Evolutionary conservation across 2,329 filamentous ascomycete species (phyloP), one percentile per base, ranked within the genome.

Genomic region (Amauroascus niger): DNA sequence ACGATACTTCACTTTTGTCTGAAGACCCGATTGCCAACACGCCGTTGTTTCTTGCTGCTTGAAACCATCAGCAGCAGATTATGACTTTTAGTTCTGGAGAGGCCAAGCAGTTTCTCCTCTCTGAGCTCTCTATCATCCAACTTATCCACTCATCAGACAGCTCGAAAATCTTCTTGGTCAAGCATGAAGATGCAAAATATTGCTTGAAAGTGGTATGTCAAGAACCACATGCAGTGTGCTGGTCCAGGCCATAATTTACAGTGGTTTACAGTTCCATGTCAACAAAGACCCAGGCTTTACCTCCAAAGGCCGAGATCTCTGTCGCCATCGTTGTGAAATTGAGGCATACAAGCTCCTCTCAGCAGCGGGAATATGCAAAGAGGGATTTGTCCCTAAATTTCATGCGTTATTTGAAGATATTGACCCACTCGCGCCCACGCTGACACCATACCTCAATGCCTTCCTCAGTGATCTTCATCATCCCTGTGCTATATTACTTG

Each of bases 141-240:
- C 22, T 49, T 49, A 49, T 54, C 37, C 52, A 54, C 46, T 54
- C 52, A 40, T 55, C 47, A 45, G 53, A 55, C 47, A 50, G 37
- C 46, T 55, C 53, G n/a, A 35, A 49, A 24, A 50, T 55, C 22
- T 55, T 55, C 28, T 16, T 50, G 16, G 47, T 55, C 32, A 16
- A 50, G 22, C 30, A 50, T 55, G 26, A 51, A 46, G 53, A 22
- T 24, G 40, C 45, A 13, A 44, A 46, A 50, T 55, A 55, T 49
- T 55, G 53, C 53, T 24, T 51, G 28, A 53, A 44, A 44, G 41
- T 44, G 41, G 41, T 44, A 44, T 44, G 41, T 44, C 41, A 44
- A 44, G 24, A 44, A 44, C 9, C 41, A 18, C 9, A 44, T 44
- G 41, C 41, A 44, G 18, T 22, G 18, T 40, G 6, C 37, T 40